phyloP scores from a whole-genome alignment of 805 yeast species.

The Soucietia sequanensis region DNA sequence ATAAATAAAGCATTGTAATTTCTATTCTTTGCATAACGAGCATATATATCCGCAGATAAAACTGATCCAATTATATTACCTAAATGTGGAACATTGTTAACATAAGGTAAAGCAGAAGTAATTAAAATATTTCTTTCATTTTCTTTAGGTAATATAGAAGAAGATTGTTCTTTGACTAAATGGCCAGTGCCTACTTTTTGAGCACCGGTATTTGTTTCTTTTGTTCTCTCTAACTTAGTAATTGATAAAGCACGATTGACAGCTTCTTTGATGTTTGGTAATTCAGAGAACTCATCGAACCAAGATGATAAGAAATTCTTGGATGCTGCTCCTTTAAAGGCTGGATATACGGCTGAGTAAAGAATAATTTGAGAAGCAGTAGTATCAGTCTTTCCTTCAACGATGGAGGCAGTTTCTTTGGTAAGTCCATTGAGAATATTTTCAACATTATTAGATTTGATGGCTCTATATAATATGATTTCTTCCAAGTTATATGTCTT shows the following conservation, averaged over 20 bases:
- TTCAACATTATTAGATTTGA: slow-evolving; percentile 34
- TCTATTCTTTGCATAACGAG: slow-evolving; percentile 87
- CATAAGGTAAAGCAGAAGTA: slow-evolving; percentile 97
- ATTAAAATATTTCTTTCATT: slow-evolving; percentile 79
- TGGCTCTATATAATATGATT: slow-evolving; percentile 37
- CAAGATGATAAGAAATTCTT: slow-evolving; percentile 25
- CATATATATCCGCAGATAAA: slow-evolving; percentile 87
- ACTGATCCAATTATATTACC: slow-evolving; percentile 97
- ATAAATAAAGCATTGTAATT: slow-evolving; percentile 81
- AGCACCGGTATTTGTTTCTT: slow-evolving; percentile 41
- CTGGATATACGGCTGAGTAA: slow-evolving; percentile 57
- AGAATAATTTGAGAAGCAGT: slow-evolving; percentile 56
- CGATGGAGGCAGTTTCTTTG: slow-evolving; percentile 3
- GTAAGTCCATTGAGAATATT: slow-evolving; percentile 12
- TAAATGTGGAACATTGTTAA: slow-evolving; percentile 96
- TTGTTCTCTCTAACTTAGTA: slow-evolving; percentile 42
- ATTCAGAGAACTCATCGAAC: slow-evolving; percentile 40
- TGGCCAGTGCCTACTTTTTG: slow-evolving; percentile 30
- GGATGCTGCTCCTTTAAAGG: slow-evolving; percentile 21
- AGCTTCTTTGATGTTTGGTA: slow-evolving; percentile 44
- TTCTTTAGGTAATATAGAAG: slow-evolving; percentile 54
- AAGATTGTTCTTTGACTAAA: slow-evolving; percentile 27
- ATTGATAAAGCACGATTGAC: slow-evolving; percentile 45
- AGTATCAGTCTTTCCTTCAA: slow-evolving; percentile 21
- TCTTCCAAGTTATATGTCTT: slow-evolving; percentile 44